Conservation (phyloP, 2,329 filamentous ascomycete genomes). For the Epichloe typhina region DNA sequence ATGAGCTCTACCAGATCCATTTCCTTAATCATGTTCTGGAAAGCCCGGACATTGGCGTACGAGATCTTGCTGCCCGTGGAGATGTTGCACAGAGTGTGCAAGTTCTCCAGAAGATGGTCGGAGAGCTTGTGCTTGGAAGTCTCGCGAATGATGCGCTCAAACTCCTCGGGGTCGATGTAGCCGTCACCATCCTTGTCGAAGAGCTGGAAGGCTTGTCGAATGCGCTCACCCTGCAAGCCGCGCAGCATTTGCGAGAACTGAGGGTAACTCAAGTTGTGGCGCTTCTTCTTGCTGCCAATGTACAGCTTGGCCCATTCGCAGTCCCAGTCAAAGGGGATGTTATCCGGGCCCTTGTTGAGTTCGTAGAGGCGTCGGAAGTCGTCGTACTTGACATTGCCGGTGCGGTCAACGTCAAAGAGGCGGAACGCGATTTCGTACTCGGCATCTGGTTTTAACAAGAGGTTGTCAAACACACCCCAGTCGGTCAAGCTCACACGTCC, state of each 20-base stretch:
- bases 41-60: constrained; percentile 92
- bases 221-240: constrained; percentile 87
- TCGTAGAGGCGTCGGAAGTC: constrained; percentile 78
- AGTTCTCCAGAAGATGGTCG: constrained; percentile 83
- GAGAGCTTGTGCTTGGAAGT: constrained; percentile 93
- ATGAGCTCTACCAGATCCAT: constrained; percentile 97
- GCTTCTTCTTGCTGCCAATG: constrained; percentile 73
- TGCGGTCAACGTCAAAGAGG: constrained; percentile 78
- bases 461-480: constrained; percentile 88
- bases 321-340: constrained; percentile 91
- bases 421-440: constrained; percentile 99
- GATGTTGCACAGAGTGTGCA: constrained; percentile 91
- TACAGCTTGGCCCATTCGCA: constrained; percentile 95
- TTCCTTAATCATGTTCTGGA: constrained; percentile 94
- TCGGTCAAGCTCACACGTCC: constrained; percentile 70
- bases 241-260: constrained; percentile 98
- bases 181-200: constrained; percentile 89
- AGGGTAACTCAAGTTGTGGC: constrained; percentile 85
- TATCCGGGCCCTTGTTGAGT: constrained; percentile 71
- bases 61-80: constrained; percentile 84
- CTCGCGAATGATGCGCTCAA: constrained; percentile 90
- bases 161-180: constrained; percentile 90
- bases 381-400: constrained; percentile 78
- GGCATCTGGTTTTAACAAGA: constrained; percentile 85
- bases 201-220: constrained; percentile 84